Percentiles rank a stretch among this genome's conserved stretches.
phyloP scores from a whole-genome alignment of 768 basidiomycete species.

The Podaxis sp. region DNA sequence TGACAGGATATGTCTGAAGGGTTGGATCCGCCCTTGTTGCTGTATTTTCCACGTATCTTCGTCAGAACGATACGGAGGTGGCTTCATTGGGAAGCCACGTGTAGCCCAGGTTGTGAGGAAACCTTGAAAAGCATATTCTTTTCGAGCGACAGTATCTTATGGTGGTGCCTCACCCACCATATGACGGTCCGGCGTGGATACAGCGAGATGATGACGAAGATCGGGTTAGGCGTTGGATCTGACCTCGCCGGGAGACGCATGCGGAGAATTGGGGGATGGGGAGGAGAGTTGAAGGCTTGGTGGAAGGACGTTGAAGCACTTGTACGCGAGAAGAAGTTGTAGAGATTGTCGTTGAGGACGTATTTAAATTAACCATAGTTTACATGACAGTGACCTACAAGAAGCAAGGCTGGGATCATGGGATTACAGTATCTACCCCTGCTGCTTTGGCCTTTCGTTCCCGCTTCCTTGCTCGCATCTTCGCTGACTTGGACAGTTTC shows the following conservation, averaged over 20 bases:
- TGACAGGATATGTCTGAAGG: constrained; percentile 31
- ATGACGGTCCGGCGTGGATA: constrained; percentile 21
- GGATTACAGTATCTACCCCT: constrained; percentile 5
- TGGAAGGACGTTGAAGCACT: constrained; percentile 27
- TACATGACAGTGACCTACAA: neutral
- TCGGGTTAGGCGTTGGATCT: constrained; percentile 29
- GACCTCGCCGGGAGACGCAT: constrained; percentile 29
- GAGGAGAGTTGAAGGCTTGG: constrained; percentile 38
- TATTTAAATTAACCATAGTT: neutral
- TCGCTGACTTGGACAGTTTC: constrained; percentile 54
- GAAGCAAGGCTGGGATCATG: neutral
- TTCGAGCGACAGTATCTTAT: constrained; percentile 44
- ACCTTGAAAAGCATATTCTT: constrained; percentile 37
- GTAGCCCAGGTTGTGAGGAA: constrained; percentile 49
- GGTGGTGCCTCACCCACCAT: constrained; percentile 46
- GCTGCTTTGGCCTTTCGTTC: constrained; percentile 23
- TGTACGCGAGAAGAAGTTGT: constrained; percentile 14
- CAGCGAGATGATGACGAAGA: constrained; percentile 22
- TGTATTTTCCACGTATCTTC: constrained; percentile 59
- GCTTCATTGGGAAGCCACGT: constrained; percentile 27
- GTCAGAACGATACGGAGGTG: constrained; percentile 49
- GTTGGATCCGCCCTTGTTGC: constrained; percentile 59
- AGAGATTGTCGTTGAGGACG: neutral
- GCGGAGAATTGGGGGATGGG: constrained; percentile 51
- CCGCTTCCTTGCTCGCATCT: constrained; percentile 45